These are phyloP conservation scores for Lophiostoma macrostomum DNA, from an alignment of 495 filamentous ascomycete species.

Conservation along the genomic window DNA sequence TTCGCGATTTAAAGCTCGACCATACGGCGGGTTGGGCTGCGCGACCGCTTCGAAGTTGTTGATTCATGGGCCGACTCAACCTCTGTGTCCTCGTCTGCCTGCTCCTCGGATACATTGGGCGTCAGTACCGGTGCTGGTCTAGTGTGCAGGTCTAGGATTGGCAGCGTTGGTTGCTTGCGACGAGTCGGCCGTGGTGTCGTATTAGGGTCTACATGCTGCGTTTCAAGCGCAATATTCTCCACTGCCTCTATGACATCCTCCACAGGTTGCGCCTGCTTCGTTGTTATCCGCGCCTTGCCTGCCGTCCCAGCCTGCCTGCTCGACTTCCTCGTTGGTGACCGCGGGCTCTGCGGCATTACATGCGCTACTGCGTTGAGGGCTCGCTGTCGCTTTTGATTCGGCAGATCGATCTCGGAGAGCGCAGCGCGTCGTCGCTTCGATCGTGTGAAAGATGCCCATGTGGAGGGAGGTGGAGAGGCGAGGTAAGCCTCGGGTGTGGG, in stretches of 20 bases:
- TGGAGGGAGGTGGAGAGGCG: conserved; percentile 13
- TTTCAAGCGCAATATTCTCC: conserved; percentile 8
- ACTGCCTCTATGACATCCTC: conserved; percentile 10
- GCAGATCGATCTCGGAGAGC: conserved; percentile 23
- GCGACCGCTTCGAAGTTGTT: conserved; percentile 22
- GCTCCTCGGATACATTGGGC: conserved; percentile 4
- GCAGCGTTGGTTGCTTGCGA: conserved; percentile 6
- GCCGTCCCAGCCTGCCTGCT: conserved; percentile 8
- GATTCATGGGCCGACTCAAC: conserved; percentile 16
- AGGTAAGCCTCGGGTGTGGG: conserved; percentile 17
- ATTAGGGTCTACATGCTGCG: conserved; percentile 12
- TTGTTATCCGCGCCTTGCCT: conserved; percentile 19
- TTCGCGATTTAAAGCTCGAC: conserved; percentile 22
- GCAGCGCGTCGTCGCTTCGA: conserved; percentile 18
- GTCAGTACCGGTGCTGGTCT: not conserved
- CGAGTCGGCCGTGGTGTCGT: conserved; percentile 9
- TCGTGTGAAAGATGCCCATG: conserved; percentile 3
- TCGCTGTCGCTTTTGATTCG: conserved; percentile 22
- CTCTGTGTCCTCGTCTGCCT: not conserved
- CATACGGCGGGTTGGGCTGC: conserved; percentile 25
- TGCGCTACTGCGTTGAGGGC: conserved; percentile 2
- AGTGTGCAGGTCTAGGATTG: conserved; percentile 8
- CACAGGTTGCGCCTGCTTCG: conserved; percentile 2
- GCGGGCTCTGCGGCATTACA: conserved; percentile 7
- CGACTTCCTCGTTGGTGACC: conserved; percentile 13